Evolutionary conservation across 768 basidiomycete genomes (phyloP).

Genomic region (Exsudoporus frostii): DNA sequence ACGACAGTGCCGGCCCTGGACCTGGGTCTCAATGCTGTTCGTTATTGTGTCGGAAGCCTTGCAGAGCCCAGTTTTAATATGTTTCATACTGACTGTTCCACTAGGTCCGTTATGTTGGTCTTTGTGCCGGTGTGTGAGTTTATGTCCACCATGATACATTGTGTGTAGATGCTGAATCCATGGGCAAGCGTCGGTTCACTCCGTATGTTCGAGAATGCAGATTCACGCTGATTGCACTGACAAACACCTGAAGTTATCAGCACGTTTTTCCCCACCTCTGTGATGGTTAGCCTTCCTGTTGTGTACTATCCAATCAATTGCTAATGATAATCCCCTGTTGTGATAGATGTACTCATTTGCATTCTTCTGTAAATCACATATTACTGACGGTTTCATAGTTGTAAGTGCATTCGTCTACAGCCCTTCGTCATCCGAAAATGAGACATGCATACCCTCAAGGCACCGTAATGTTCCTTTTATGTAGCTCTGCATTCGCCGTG

Average conservation of each 20-base stretch:
- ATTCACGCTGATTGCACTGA: not conserved
- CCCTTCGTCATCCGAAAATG: not conserved
- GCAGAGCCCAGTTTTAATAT: not conserved
- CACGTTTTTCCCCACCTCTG: not conserved
- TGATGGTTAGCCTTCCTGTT: not conserved
- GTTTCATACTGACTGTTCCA: not conserved
- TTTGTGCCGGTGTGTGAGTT: not conserved
- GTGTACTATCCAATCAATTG: not conserved
- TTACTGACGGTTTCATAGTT: not conserved
- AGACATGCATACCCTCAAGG: not conserved
- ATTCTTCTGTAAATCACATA: not conserved
- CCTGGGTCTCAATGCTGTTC: not conserved
- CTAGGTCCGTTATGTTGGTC: not conserved
- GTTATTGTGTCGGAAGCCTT: not conserved
- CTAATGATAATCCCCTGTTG: not conserved
- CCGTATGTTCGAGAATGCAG: not conserved
- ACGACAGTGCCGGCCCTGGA: not conserved
- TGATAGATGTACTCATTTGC: too few relatives aligned
- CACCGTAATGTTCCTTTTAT: not conserved
- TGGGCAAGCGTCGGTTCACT: not conserved
- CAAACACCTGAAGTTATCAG: not conserved
- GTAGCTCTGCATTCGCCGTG: not conserved
- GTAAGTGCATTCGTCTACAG: not conserved
- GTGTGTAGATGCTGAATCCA: not conserved
- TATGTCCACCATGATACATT: not conserved